Percentiles rank a stretch among this genome's conserved stretches.
These are phyloP conservation scores for Aquilaria sinensis DNA, from an alignment of 345 rosid genomes.

Conservation along the genomic window DNA sequence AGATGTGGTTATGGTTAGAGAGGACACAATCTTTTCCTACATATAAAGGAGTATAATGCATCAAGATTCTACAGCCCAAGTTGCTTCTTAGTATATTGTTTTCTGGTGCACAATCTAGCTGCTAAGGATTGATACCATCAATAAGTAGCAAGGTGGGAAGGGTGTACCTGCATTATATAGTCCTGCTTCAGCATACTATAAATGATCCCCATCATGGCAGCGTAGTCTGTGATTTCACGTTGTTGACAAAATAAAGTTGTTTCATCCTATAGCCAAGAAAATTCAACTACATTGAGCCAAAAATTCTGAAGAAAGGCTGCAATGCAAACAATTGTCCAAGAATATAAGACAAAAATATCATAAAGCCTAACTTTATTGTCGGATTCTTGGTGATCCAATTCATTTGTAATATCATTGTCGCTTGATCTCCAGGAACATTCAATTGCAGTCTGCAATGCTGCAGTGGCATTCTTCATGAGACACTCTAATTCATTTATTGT, in stretches of 20 bases:
- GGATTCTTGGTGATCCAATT: constrained; percentile 20
- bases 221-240: constrained; percentile 39
- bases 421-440: constrained; percentile 15
- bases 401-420: constrained; percentile 22
- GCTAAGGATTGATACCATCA: neutral
- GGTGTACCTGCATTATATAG: constrained; percentile 63
- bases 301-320: neutral
- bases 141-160: neutral
- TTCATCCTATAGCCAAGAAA: constrained; percentile 24
- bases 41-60: neutral
- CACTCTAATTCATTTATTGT: constrained; percentile 46
- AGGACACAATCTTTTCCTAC: constrained; percentile 65
- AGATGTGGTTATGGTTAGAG: constrained; percentile 50
- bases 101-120: too few species aligned
- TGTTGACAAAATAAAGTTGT: constrained; percentile 15
- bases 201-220: constrained; percentile 46
- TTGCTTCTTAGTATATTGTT: too few species aligned
- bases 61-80: neutral
- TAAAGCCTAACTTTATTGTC: constrained; percentile 35
- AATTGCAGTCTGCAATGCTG: constrained; percentile 30
- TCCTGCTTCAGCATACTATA: constrained; percentile 78
- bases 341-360: neutral
- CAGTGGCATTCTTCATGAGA: constrained; percentile 40
- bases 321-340: neutral
- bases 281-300: neutral